A percentile compares a stretch with the other conserved stretches of the same genome.
These are phyloP conservation scores for Nitzschia sp. DNA, from an alignment of 108 stramenopile species.

Conservation along the genomic window DNA sequence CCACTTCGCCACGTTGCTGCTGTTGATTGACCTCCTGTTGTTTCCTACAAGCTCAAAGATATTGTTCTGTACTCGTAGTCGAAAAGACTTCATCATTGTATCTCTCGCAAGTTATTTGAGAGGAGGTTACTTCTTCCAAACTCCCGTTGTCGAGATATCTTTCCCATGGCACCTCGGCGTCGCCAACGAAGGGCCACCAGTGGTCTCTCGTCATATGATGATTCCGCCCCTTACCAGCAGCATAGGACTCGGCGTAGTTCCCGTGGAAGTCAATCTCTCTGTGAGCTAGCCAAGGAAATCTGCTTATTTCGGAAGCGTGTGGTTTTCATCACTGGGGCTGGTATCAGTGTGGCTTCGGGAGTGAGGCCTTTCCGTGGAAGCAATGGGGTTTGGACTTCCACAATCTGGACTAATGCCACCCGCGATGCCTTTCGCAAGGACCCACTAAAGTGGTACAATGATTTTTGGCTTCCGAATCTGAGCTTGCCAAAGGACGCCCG, in stretches of 20 bases:
- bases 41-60: too few relatives aligned
- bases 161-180: slow-evolving; percentile 10
- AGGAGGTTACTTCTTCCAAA: too few relatives aligned
- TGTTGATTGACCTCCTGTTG: too few relatives aligned
- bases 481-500: slow-evolving; percentile 13
- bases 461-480: slow-evolving; percentile 69
- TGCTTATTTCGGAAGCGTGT: slow-evolving; percentile 42
- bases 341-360: slow-evolving; percentile 80
- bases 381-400: slow-evolving; percentile 69
- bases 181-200: background rate
- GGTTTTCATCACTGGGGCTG: slow-evolving; percentile 84
- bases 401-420: slow-evolving; percentile 66
- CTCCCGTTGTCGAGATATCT: background rate
- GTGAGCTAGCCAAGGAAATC: slow-evolving; percentile 46
- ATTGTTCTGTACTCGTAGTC: too few relatives aligned
- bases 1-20: too few relatives aligned
- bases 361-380: slow-evolving; percentile 86
- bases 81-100: too few relatives aligned
- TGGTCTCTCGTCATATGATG: background rate
- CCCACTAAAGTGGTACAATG: slow-evolving; percentile 77
- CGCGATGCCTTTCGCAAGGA: slow-evolving; percentile 69
- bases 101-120: too few relatives aligned
- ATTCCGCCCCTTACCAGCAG: background rate
- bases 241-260: slow-evolving; percentile 40
- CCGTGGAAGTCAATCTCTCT: slow-evolving; percentile 42